phyloP scores from a whole-genome alignment of 2,329 filamentous ascomycete genomes.

The Colletotrichum trifolii region DNA sequence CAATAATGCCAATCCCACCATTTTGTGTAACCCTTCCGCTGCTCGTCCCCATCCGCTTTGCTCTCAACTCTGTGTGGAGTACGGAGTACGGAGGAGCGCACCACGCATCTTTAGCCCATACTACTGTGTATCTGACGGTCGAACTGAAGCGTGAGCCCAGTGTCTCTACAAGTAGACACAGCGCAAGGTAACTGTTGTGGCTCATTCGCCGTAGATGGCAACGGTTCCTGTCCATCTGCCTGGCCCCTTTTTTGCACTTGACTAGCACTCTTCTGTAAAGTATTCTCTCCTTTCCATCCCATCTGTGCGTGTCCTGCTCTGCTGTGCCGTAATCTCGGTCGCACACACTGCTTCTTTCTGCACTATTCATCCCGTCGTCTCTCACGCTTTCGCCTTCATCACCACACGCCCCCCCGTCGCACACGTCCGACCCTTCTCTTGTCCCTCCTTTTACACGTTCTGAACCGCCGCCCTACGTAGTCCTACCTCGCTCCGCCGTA shows the following conservation, averaged over 20 bases:
- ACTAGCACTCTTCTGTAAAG: too few relatives aligned
- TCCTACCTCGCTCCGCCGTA: constrained; percentile 17
- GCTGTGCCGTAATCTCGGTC: not conserved
- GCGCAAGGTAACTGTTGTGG: too few relatives aligned
- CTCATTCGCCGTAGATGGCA: too few relatives aligned
- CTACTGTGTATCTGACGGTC: too few relatives aligned
- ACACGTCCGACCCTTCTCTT: constrained; percentile 18
- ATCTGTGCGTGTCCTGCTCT: not conserved
- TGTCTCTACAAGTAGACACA: too few relatives aligned
- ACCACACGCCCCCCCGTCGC: constrained; percentile 6
- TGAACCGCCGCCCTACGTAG: constrained; percentile 33
- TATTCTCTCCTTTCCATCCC: not conserved
- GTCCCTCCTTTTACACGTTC: constrained; percentile 33
- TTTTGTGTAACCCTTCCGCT: constrained; percentile 27
- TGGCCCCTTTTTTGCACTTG: too few relatives aligned
- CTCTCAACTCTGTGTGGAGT: not conserved
- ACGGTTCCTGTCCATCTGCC: too few relatives aligned
- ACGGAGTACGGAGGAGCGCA: too few relatives aligned
- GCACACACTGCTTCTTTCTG: not conserved
- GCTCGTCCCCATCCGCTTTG: not conserved
- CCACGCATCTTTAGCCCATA: too few relatives aligned
- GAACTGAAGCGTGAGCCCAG: too few relatives aligned
- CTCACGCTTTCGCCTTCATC: not conserved
- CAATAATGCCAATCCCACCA: constrained; percentile 33
- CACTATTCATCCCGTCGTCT: not conserved